A percentile compares a stretch with the other conserved stretches of the same genome.
These are phyloP conservation scores for Talinum fruticosum DNA, from an alignment of 148 eudicot species.

Conservation along the genomic window DNA sequence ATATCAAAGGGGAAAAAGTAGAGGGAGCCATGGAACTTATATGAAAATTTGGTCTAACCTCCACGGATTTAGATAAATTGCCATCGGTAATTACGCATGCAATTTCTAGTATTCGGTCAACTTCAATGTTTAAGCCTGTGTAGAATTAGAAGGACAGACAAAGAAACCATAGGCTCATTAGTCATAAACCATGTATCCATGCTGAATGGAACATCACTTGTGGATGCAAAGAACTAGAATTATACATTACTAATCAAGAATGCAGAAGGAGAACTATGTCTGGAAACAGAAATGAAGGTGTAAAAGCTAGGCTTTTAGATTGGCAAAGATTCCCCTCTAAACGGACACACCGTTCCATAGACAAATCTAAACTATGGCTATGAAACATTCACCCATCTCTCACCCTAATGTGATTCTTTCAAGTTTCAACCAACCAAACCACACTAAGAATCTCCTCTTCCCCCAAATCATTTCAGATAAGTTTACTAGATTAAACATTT, in stretches of 20 bases:
- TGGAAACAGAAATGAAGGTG: too few species aligned
- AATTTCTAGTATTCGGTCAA: conserved; percentile 86
- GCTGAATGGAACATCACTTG: neutral
- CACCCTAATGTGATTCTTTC: too few species aligned
- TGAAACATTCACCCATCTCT: too few species aligned
- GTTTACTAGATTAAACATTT: neutral
- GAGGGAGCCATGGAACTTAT: conserved; percentile 1
- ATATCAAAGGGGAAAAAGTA: neutral
- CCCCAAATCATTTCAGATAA: too few species aligned
- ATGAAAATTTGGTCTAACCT: conserved; percentile 45
- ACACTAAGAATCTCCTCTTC: too few species aligned
- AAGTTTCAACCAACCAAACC: too few species aligned
- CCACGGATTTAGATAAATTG: conserved; percentile 62
- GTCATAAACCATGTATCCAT: neutral
- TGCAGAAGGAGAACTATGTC: neutral
- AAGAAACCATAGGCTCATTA: neutral
- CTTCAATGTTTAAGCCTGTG: conserved; percentile 79
- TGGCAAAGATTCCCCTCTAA: too few species aligned
- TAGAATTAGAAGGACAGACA: conserved; percentile 15
- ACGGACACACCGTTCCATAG: too few species aligned
- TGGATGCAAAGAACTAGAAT: neutral
- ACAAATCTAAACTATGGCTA: too few species aligned
- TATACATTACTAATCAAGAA: neutral
- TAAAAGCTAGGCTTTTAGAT: too few species aligned
- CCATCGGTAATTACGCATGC: conserved; percentile 93